These are phyloP conservation scores for Colletotrichum limetticola DNA, from an alignment of 2,329 filamentous ascomycete species.

Conservation along the genomic window DNA sequence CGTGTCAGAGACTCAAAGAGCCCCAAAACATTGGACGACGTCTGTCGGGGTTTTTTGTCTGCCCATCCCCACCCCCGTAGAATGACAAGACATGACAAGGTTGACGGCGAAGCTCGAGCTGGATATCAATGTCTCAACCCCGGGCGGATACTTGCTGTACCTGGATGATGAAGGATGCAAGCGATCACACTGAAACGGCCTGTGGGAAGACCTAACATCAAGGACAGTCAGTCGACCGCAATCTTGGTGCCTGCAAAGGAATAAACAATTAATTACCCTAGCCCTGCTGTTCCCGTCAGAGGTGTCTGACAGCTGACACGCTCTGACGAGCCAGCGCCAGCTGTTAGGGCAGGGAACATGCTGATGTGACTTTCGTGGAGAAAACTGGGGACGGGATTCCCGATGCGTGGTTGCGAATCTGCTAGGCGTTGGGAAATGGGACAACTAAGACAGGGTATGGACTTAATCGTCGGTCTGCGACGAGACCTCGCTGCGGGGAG, in stretches of 20 bases:
- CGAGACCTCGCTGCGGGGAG: neutral
- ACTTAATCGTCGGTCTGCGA: conserved; percentile 9
- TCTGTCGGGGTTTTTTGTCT: neutral
- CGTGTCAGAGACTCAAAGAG: neutral
- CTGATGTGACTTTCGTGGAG: conserved; percentile 6
- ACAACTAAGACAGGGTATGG: conserved; percentile 1
- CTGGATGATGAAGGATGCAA: neutral
- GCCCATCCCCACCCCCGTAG: neutral
- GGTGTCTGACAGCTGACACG: conserved; percentile 7
- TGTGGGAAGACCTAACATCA: neutral
- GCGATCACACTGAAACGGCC: neutral
- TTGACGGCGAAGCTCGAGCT: conserved; percentile 1
- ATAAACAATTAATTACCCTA: neutral
- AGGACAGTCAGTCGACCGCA: neutral
- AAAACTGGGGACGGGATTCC: conserved; percentile 1
- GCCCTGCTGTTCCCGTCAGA: conserved; percentile 12
- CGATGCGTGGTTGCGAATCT: conserved; percentile 1
- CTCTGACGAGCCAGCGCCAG: neutral
- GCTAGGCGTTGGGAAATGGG: neutral
- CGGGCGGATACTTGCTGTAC: neutral
- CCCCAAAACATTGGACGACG: conserved; percentile 17
- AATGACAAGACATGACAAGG: neutral
- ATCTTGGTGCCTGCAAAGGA: neutral
- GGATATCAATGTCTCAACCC: neutral
- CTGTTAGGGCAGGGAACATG: neutral